phyloP scores from a whole-genome alignment of 768 basidiomycete genomes.

The Phaffia tasmanica region DNA sequence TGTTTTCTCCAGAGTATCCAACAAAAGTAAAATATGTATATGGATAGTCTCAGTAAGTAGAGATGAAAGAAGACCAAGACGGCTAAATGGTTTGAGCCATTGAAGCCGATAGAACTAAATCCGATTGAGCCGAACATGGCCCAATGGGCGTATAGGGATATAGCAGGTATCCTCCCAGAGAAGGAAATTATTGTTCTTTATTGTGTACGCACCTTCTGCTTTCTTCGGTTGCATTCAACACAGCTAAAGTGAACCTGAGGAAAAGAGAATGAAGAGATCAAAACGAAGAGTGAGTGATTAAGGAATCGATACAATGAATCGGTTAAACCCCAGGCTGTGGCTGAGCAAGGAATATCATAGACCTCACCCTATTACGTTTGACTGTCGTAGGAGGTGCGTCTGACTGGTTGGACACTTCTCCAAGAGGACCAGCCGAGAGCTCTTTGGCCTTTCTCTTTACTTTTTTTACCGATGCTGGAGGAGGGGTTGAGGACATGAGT shows the following conservation, averaged over 20 bases:
- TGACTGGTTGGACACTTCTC: background rate
- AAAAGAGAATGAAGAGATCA: background rate
- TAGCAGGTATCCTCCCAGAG: background rate
- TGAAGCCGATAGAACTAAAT: background rate
- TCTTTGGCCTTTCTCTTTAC: background rate
- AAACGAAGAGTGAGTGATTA: background rate
- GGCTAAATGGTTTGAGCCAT: background rate
- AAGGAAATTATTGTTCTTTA: too few species aligned
- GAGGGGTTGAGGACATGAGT: background rate
- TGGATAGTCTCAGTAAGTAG: background rate
- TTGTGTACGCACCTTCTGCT: conserved; percentile 18
- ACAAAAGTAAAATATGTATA: too few species aligned
- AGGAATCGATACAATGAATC: background rate
- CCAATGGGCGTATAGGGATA: background rate
- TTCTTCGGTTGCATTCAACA: conserved; percentile 20
- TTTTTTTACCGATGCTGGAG: background rate
- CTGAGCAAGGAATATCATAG: background rate
- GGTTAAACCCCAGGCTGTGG: background rate
- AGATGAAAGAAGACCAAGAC: background rate
- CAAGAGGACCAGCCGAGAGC: background rate
- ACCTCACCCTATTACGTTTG: background rate
- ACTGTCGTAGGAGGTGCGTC: background rate
- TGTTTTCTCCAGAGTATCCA: too few species aligned
- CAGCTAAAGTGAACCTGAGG: conserved; percentile 21
- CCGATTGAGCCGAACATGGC: background rate